Evolutionary conservation across 441 rosid genomes (phyloP).

Genomic region (Codiaeum variegatum): DNA sequence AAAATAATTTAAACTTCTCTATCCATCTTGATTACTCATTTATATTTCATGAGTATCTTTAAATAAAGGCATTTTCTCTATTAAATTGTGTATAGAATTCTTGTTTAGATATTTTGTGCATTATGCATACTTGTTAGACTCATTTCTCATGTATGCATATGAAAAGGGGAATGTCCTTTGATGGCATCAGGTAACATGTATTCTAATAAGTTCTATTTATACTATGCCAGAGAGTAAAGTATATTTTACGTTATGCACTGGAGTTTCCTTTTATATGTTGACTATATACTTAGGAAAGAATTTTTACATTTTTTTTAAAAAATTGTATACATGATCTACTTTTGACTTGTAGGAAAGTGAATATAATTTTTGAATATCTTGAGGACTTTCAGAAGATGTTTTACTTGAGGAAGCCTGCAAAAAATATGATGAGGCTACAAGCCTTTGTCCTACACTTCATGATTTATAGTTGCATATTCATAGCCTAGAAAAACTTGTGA

Average conservation of each 20-base stretch:
- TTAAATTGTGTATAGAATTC: not conserved
- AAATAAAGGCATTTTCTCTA: not conserved
- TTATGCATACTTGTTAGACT: not conserved
- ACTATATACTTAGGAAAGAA: not conserved
- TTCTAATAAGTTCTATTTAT: not conserved
- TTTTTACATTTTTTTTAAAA: not conserved
- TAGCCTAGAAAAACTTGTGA: constrained; percentile 20
- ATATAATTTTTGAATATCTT: no score
- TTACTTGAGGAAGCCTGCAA: constrained; percentile 97
- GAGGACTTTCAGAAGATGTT: no score
- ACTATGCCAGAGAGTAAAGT: not conserved
- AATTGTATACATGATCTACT: not conserved
- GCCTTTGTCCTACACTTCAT: constrained; percentile 84
- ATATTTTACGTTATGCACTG: not conserved
- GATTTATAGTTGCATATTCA: constrained; percentile 58
- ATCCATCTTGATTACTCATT: not conserved
- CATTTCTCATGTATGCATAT: not conserved
- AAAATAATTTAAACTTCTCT: not conserved
- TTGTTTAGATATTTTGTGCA: not conserved
- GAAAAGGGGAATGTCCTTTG: not conserved
- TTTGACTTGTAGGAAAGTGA: constrained; percentile 84
- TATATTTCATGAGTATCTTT: not conserved
- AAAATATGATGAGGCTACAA: constrained; percentile 91
- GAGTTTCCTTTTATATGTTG: not conserved
- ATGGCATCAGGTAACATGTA: not conserved